These are phyloP conservation scores for Davidsoniella virescens DNA, from an alignment of 2,329 filamentous ascomycete species.

Conservation along the genomic window DNA sequence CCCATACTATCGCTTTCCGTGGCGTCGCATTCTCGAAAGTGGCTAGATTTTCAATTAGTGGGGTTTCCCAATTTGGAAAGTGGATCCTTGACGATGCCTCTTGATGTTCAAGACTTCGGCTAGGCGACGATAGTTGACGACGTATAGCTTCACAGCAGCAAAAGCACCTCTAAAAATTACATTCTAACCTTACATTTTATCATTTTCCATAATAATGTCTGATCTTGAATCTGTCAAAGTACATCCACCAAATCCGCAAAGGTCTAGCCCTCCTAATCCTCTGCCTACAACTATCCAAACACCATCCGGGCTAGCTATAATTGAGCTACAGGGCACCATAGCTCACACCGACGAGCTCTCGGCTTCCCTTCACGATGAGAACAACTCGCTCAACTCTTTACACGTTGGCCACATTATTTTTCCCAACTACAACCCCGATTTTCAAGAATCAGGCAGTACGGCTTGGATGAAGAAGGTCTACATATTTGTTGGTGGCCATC, in stretches of 20 bases:
- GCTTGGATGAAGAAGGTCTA: constrained; percentile 85
- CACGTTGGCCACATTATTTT: constrained; percentile 61
- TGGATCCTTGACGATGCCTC: too few relatives aligned
- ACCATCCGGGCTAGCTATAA: constrained; percentile 70
- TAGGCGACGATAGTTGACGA: not conserved
- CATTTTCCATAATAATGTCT: not conserved
- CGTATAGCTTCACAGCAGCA: not conserved
- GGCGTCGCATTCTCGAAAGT: too few relatives aligned
- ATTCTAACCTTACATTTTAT: not conserved
- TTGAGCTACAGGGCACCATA: constrained; percentile 86
- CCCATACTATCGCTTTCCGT: too few relatives aligned
- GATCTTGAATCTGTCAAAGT: constrained; percentile 20
- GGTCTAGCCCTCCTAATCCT: constrained; percentile 26
- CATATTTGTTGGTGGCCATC: constrained; percentile 75
- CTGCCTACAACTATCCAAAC: constrained; percentile 76
- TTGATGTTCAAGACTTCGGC: not conserved
- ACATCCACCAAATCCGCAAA: constrained; percentile 21
- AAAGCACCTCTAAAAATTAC: not conserved
- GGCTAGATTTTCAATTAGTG: too few relatives aligned
- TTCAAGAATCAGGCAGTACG: constrained; percentile 33
- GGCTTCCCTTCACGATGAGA: constrained; percentile 16
- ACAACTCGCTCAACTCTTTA: constrained; percentile 19
- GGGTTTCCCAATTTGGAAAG: too few relatives aligned
- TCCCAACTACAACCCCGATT: constrained; percentile 49
- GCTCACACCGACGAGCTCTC: constrained; percentile 41